Evolutionary conservation across 768 basidiomycete genomes (phyloP), one percentile per base, ranked within the genome.

Genomic region (Tulasnella sp.): DNA sequence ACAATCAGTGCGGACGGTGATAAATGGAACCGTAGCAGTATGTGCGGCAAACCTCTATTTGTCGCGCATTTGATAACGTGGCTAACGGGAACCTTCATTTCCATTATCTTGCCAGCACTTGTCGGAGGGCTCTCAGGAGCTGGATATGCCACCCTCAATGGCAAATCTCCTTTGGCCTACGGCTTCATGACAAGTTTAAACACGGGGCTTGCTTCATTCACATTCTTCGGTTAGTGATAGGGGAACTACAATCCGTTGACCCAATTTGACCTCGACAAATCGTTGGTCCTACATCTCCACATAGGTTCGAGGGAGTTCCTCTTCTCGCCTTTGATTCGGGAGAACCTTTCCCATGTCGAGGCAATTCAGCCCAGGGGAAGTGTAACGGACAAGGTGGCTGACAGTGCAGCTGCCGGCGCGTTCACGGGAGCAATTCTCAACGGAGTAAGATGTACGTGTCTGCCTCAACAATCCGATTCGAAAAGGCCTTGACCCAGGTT

Each of bases 241-340:
- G 40, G 22, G 18, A n/a, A 3, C 37, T 40, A 1, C 8, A 18
- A 75, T 12, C 40, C 74, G 48, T 37, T 75, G 40, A 69, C 64
- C 74, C n/a, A 44, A 37, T 28, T 46, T 44, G 42, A 75, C 18
- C 37, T 22, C 28, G 24, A 44, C 6, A 6, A 37, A 34, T 40
- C 31, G 18, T 20, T 22, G 37, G 34, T 18, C 20, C 22, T 18
- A 5, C 46, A 37, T 37, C 41, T 9, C 44, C 40, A 8, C 37
- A 58, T 69, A 96, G 96, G 90, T 80, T 84, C 93, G 77, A 90
- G 94, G 81, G 96, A 96, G 88, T 94, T 91, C 84, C 83, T 90
- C n/a, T 86, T 95, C 75, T 90, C 90, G 72, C 96, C 96, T 83
- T 78, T 84, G 80, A 12, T 50, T 85, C 81, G 58, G 82, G 85